A percentile compares a stretch with the other conserved stretches of the same genome.
Conservation (phyloP, 2,329 filamentous ascomycete species). For the Metarhizium anisopliae region DNA sequence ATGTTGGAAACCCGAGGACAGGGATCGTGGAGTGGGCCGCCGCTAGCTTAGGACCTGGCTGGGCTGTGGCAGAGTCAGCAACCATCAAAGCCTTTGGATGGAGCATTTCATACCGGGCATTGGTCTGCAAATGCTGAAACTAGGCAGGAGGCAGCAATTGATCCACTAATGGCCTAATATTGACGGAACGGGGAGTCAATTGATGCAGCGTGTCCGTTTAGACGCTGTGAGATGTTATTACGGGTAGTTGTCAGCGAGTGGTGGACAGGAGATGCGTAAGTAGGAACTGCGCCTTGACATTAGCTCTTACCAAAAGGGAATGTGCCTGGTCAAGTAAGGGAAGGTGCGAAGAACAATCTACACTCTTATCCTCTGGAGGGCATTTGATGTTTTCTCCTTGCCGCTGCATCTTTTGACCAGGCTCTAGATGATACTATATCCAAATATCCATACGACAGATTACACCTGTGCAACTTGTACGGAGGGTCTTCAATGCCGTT, state of each 20-base stretch:
- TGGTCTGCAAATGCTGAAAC: neutral
- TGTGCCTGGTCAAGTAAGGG: neutral
- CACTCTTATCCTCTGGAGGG: neutral
- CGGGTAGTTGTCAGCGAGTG: too few relatives aligned
- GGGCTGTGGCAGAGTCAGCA: too few relatives aligned
- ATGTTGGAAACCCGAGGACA: neutral
- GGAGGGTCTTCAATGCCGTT: too few relatives aligned
- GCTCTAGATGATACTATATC: neutral
- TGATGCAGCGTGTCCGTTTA: neutral
- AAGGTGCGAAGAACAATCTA: neutral
- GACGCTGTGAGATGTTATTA: neutral
- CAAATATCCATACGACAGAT: neutral
- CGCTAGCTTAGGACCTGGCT: neutral
- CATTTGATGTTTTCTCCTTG: too few relatives aligned
- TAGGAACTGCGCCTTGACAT: neutral
- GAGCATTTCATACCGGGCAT: neutral
- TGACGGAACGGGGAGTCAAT: neutral
- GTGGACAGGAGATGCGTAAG: too few relatives aligned
- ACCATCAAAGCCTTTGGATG: neutral
- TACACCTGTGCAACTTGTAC: too few relatives aligned
- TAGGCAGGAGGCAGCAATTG: neutral
- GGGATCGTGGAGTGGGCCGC: neutral
- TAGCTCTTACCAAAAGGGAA: neutral
- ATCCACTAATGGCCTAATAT: neutral
- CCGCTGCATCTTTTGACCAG: too few relatives aligned